Evolutionary conservation across 2,329 filamentous ascomycete species (phyloP), one percentile per base, ranked within the genome.

Genomic region (Colletotrichum liriopes): DNA sequence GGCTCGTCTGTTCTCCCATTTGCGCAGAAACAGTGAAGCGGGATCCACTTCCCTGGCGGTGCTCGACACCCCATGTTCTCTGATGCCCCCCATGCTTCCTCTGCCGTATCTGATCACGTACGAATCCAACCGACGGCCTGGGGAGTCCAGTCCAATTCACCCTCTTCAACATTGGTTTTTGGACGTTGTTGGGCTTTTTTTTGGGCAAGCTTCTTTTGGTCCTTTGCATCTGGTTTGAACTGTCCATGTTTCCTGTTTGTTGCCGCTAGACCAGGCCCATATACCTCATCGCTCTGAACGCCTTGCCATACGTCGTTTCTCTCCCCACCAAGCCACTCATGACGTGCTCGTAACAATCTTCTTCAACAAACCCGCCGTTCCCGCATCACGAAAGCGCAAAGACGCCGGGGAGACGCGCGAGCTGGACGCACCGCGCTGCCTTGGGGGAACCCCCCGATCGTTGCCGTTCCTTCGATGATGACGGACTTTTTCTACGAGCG

Each of bases 401-500:
- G 26, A 55, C 37, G 29, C n/a, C 62, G 43, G 55, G 37, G 49
- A 54, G 45, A 23, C 51, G n/a, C 29, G 23, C 52, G 59, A 58
- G 51, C 20, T 32, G 20, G 65, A 49, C 59, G 20, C 32, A 35
- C 54, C 56, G 39, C 69, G 26, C 32, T 65, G 67, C 41, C 11
- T 39, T 9, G 20, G 3, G 51, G 16, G 26, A 35, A 2, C 26
- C 26, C 6, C 32, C 47, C 39, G 45, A 52, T n/a, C 29, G n/a
- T 20, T 20, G 20, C 61, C 51, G 37, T 39, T 20, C 59, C 39
- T 43, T 43, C 37, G 51, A 37, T 32, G 32, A 59, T 59, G 52
- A 65, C 37, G 65, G 70, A 72, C 41, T 26, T 51, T 5, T 65
- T 72, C 41, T 47, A 51, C 29, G 65, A 65, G 52, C 52, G 70